These are phyloP conservation scores for Apiotrichum gamsii DNA, from an alignment of 1,284 basidiomycete genomes.

Conservation along the genomic window DNA sequence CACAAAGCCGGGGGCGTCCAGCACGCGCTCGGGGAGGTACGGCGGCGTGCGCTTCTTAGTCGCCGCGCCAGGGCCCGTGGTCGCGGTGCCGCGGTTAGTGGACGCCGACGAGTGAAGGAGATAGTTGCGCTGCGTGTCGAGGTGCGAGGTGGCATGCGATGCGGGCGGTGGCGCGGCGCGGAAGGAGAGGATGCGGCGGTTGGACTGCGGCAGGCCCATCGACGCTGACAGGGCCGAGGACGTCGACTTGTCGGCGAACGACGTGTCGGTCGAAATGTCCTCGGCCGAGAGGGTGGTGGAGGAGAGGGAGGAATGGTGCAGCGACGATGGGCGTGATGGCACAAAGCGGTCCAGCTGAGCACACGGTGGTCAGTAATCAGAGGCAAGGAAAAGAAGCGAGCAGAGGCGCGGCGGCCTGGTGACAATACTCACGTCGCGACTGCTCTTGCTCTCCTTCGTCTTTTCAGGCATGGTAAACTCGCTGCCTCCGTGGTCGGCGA, in stretches of 20 bases:
- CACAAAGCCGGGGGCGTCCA: constrained; percentile 90
- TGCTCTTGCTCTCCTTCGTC: constrained; percentile 8
- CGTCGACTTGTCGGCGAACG: constrained; percentile 20
- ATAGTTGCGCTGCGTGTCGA: constrained; percentile 42
- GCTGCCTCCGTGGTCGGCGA: constrained; percentile 23
- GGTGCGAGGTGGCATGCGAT: constrained; percentile 41
- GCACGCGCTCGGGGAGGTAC: constrained; percentile 77
- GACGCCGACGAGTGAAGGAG: constrained; percentile 31
- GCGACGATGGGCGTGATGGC: constrained; percentile 36
- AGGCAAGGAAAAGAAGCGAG: too few relatives aligned
- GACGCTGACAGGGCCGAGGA: constrained; percentile 27
- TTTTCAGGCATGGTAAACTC: constrained; percentile 15
- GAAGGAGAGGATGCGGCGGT: constrained; percentile 44
- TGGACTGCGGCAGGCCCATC: constrained; percentile 24
- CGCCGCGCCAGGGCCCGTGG: constrained; percentile 15
- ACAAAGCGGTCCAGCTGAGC: constrained; percentile 47
- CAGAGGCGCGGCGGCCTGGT: too few relatives aligned
- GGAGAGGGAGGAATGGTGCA: constrained; percentile 21
- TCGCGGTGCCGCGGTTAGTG: constrained; percentile 23
- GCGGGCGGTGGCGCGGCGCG: constrained; percentile 40
- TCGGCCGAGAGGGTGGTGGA: constrained; percentile 25
- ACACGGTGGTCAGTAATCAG: too few relatives aligned
- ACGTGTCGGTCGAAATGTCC: constrained; percentile 28
- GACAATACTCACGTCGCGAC: constrained; percentile 7
- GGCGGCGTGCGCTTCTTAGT: constrained; percentile 34